Evolutionary conservation across 208 protist genomes (phyloP).

Genomic region (Vickermania spadyakhi): DNA sequence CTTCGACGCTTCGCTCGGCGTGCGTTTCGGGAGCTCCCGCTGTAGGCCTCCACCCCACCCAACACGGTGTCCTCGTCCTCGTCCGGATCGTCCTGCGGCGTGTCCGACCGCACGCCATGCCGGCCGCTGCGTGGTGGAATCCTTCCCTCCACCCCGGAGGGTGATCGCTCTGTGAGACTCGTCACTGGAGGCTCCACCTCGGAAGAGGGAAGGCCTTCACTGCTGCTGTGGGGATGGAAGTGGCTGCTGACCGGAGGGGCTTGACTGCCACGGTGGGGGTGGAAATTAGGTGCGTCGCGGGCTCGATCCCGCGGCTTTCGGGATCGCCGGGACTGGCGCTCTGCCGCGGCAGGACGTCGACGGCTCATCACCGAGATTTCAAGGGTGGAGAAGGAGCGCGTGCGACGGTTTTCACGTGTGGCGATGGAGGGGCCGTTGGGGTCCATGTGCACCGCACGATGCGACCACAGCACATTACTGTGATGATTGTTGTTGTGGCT

Average conservation of each 20-base stretch:
- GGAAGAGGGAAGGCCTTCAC: not conserved
- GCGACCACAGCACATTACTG: too few relatives aligned
- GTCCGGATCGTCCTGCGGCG: not conserved
- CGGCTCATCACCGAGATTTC: constrained; percentile 15
- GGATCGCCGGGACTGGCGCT: not conserved
- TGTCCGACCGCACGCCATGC: not conserved
- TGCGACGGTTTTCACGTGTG: constrained; percentile 12
- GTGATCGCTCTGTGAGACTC: not conserved
- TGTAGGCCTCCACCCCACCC: not conserved
- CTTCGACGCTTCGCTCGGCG: not conserved
- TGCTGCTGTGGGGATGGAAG: not conserved
- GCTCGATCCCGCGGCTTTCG: not conserved
- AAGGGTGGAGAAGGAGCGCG: constrained; percentile 17
- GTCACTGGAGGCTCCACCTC: not conserved
- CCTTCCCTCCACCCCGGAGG: not conserved
- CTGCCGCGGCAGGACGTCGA: not conserved
- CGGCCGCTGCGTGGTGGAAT: not conserved
- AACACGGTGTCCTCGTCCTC: not conserved
- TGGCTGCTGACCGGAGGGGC: not conserved
- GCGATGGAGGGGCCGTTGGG: too few relatives aligned
- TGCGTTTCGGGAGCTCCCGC: not conserved
- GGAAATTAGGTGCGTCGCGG: not conserved
- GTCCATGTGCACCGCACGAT: too few relatives aligned
- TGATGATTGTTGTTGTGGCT: too few relatives aligned
- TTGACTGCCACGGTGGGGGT: not conserved